Evolutionary conservation across 129 eudicot genomes (phyloP).

Genomic region (Escallonia herrerae): DNA sequence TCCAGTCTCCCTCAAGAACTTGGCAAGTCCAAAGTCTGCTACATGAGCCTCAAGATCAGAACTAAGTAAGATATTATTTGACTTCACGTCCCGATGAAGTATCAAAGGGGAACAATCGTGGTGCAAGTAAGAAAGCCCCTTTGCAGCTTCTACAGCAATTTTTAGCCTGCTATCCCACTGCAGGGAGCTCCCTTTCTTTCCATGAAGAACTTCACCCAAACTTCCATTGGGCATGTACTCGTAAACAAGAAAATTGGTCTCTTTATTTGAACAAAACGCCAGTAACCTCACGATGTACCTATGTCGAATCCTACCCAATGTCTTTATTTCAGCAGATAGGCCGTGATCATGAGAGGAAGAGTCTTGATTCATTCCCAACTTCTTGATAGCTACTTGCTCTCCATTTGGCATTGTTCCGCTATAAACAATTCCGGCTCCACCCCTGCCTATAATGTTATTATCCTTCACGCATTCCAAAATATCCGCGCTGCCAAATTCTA

Average conservation of each 20-base stretch:
- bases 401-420: constrained; percentile 76
- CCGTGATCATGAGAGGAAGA: constrained; percentile 56
- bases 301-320: constrained; percentile 61
- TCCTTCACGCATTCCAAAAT: constrained; percentile 62
- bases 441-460: constrained; percentile 61
- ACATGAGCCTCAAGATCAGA: constrained; percentile 75
- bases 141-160: constrained; percentile 69
- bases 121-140: constrained; percentile 72
- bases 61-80: constrained; percentile 58
- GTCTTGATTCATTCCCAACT: constrained; percentile 50
- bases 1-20: constrained; percentile 62
- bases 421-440: constrained; percentile 70
- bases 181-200: constrained; percentile 52
- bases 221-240: constrained; percentile 91
- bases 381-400: constrained; percentile 63
- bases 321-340: constrained; percentile 64
- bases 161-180: constrained; percentile 67
- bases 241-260: constrained; percentile 57
- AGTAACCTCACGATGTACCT: constrained; percentile 58
- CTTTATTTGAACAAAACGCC: constrained; percentile 60
- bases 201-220: constrained; percentile 70
- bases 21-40: constrained; percentile 78
- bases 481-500: constrained; percentile 54
- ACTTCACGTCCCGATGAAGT: constrained; percentile 65
- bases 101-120: constrained; percentile 83